These are phyloP conservation scores for Harrya chromipes DNA, from an alignment of 768 basidiomycete species.

Conservation along the genomic window DNA sequence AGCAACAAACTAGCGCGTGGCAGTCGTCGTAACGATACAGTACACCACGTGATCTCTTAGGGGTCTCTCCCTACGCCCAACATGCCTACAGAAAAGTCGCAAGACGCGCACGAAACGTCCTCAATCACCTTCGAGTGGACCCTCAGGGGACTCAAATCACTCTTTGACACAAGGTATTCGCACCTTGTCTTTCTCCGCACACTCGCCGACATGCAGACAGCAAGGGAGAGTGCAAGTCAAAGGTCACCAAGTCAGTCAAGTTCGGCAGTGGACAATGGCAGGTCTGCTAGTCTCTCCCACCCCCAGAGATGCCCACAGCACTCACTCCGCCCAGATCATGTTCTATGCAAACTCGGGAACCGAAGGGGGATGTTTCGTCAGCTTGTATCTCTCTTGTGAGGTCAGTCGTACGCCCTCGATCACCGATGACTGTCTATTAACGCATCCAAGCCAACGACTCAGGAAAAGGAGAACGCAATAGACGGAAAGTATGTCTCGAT, in stretches of 20 bases:
- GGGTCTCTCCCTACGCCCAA: background rate
- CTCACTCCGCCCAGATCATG: slow-evolving; percentile 49
- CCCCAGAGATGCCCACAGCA: background rate
- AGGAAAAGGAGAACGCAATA: slow-evolving; percentile 67
- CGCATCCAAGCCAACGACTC: slow-evolving; percentile 59
- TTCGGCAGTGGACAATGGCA: slow-evolving; percentile 81
- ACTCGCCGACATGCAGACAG: slow-evolving; percentile 23
- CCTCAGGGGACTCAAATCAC: slow-evolving; percentile 59
- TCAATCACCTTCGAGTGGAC: slow-evolving; percentile 76
- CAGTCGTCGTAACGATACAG: background rate
- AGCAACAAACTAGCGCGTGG: background rate
- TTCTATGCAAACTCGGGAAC: slow-evolving; percentile 84
- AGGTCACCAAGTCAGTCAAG: slow-evolving; percentile 68
- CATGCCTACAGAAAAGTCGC: slow-evolving; percentile 26
- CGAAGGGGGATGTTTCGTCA: slow-evolving; percentile 58
- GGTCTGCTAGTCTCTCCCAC: slow-evolving; percentile 31
- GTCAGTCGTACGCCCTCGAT: slow-evolving; percentile 38
- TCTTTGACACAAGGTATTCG: slow-evolving; percentile 69
- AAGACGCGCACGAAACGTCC: slow-evolving; percentile 49
- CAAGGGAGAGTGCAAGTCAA: slow-evolving; percentile 75
- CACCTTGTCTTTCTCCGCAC: background rate
- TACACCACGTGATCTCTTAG: slow-evolving; percentile 2
- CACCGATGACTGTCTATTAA: slow-evolving; percentile 5
- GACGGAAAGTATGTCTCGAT: slow-evolving; percentile 50
- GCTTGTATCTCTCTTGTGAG: slow-evolving; percentile 80